A percentile compares a stretch with the other conserved stretches of the same genome.
Evolutionary conservation across 148 eudicot genomes (phyloP).

Genomic region (Camellia sinensis): DNA sequence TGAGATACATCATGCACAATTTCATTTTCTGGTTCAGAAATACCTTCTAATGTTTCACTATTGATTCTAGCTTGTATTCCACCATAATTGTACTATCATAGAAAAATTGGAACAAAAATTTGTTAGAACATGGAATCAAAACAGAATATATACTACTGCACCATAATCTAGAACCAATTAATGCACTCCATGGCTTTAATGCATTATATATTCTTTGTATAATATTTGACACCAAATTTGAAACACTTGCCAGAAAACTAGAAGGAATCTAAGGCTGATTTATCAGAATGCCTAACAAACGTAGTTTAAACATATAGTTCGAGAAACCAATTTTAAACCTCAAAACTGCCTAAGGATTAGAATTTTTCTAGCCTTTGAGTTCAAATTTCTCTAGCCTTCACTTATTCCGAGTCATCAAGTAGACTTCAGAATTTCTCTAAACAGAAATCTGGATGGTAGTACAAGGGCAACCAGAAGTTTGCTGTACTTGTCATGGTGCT

Average conservation of each 20-base stretch:
- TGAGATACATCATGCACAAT: slow-evolving; percentile 39
- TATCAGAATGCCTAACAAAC: background rate
- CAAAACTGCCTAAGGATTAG: background rate
- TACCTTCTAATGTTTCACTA: slow-evolving; percentile 38
- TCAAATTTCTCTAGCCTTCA: background rate
- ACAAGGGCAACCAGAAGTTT: background rate
- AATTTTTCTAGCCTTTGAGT: background rate
- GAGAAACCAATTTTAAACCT: background rate
- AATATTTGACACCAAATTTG: background rate
- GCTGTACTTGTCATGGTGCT: background rate
- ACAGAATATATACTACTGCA: background rate
- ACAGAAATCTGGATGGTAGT: background rate
- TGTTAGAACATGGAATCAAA: background rate
- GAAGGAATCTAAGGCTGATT: background rate
- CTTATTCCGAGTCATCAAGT: background rate
- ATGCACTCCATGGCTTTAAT: background rate
- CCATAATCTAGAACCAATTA: background rate
- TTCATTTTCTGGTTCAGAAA: slow-evolving; percentile 32
- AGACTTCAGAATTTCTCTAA: slow-evolving; percentile 6
- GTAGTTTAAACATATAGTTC: background rate
- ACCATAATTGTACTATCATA: slow-evolving; percentile 81
- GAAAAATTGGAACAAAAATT: slow-evolving; percentile 10
- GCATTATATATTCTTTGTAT: background rate
- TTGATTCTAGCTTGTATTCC: slow-evolving; percentile 79
- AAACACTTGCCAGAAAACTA: background rate